These are phyloP conservation scores for Vanilla planifolia DNA, from an alignment of 106 monocot species.

Conservation along the genomic window DNA sequence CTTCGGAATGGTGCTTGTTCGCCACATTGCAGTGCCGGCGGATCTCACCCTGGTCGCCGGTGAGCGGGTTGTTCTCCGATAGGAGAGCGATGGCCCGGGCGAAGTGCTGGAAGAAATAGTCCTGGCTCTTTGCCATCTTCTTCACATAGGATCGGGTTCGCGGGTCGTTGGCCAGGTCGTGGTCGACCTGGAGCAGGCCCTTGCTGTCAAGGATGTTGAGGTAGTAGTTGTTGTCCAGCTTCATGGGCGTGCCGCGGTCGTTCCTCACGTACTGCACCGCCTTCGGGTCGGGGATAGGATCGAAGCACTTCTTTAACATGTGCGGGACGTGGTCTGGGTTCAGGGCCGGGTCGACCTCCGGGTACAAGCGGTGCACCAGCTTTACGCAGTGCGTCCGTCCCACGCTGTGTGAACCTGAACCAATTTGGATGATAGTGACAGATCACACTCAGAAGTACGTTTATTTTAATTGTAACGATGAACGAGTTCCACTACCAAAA, in stretches of 20 bases:
- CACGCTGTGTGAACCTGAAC: conserved; percentile 59
- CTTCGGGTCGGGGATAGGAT: conserved; percentile 77
- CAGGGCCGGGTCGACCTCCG: conserved; percentile 54
- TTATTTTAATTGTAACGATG: too few relatives aligned
- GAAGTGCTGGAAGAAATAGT: conserved; percentile 74
- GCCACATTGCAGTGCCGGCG: conserved; percentile 49
- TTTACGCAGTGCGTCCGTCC: conserved; percentile 83
- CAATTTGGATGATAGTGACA: too few relatives aligned
- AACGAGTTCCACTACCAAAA: background rate
- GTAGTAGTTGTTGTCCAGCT: conserved; percentile 90
- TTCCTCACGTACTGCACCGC: conserved; percentile 78
- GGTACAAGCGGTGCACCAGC: conserved; percentile 74
- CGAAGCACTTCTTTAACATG: conserved; percentile 79
- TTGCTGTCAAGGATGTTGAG: conserved; percentile 68
- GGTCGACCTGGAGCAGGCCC: conserved; percentile 69
- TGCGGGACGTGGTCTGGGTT: conserved; percentile 70
- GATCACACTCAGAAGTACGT: too few relatives aligned
- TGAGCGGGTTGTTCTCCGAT: conserved; percentile 75
- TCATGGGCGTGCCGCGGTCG: conserved; percentile 75
- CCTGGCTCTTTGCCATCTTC: conserved; percentile 79
- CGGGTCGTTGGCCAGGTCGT: conserved; percentile 49
- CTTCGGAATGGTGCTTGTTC: conserved; percentile 39
- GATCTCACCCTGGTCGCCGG: conserved; percentile 64
- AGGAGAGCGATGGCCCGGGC: conserved; percentile 43
- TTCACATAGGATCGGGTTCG: conserved; percentile 48